A percentile compares a stretch with the other conserved stretches of the same genome.
These are phyloP conservation scores for Silene vulgaris DNA, from an alignment of 179 eudicot species.

Conservation along the genomic window DNA sequence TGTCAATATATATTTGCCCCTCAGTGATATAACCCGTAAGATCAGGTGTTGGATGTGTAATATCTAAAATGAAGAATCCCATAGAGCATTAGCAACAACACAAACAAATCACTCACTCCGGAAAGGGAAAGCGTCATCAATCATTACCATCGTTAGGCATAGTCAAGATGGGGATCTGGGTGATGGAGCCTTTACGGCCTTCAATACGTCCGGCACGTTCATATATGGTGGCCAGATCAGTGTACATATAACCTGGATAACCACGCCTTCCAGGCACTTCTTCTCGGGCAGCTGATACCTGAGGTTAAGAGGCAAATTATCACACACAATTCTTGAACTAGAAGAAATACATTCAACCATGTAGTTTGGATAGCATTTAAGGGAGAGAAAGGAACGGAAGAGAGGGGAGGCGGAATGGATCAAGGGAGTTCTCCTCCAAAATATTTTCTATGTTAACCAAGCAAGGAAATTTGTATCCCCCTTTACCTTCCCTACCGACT, in stretches of 20 bases:
- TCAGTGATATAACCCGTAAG: conserved; percentile 98
- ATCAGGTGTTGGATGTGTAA: conserved; percentile 99
- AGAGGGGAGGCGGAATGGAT: too few relatives aligned
- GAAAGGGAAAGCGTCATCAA: background rate
- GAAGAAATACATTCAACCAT: background rate
- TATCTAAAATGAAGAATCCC: conserved; percentile 49
- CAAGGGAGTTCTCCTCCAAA: too few relatives aligned
- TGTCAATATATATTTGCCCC: conserved; percentile 93
- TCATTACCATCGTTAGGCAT: conserved; percentile 93
- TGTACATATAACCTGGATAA: conserved; percentile 99
- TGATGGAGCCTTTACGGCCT: conserved; percentile 92
- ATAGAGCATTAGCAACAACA: conserved; percentile 9
- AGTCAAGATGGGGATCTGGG: conserved; percentile 94
- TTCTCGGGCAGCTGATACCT: conserved; percentile 65
- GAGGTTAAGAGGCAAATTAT: background rate
- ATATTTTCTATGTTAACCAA: too few relatives aligned
- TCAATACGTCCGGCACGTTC: conserved; percentile 99
- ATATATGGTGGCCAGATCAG: conserved; percentile 97
- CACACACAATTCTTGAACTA: background rate
- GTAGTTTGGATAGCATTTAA: background rate
- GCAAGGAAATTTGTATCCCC: too few relatives aligned
- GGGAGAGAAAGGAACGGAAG: too few relatives aligned
- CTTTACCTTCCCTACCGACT: too few relatives aligned
- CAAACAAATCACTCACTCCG: background rate
- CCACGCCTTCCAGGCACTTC: conserved; percentile 99